Conservation (phyloP, 106 monocot genomes). For the Xerophyta viscosa region DNA sequence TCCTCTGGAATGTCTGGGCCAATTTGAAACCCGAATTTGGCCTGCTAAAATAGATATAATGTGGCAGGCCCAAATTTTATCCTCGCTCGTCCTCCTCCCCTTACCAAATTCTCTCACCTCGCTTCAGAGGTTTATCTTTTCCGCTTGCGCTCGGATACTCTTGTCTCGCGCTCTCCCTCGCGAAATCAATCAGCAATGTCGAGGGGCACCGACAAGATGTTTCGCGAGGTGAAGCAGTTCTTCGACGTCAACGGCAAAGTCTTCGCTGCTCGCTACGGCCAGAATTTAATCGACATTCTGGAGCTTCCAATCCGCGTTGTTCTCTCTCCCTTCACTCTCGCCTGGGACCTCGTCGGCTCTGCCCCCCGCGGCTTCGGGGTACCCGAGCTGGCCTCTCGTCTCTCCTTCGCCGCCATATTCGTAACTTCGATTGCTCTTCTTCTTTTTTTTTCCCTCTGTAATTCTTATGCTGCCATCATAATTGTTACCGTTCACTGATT, state of each 20-base stretch:
- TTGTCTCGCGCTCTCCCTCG: too few species aligned
- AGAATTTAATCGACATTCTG: conserved; percentile 48
- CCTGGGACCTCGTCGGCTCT: conserved; percentile 52
- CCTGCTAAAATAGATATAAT: too few species aligned
- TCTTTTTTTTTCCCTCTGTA: background rate
- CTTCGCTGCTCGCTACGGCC: conserved; percentile 47
- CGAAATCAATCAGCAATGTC: conserved; percentile 24
- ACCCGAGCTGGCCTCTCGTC: conserved; percentile 62
- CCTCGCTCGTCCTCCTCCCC: too few species aligned
- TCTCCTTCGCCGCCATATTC: conserved; percentile 78
- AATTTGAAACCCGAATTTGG: too few species aligned
- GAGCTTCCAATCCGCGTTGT: conserved; percentile 65
- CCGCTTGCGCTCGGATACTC: too few species aligned
- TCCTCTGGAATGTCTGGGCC: too few species aligned
- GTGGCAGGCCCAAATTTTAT: too few species aligned
- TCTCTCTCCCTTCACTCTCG: conserved; percentile 66
- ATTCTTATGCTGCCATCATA: background rate
- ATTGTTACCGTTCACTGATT: background rate
- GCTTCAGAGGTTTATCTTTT: too few species aligned
- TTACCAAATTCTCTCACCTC: too few species aligned
- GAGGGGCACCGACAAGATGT: conserved; percentile 34
- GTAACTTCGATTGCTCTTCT: conserved; percentile 13
- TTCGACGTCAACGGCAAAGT: conserved; percentile 29
- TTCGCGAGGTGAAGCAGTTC: conserved; percentile 32
- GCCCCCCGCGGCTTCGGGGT: conserved; percentile 77